Evolutionary conservation across 2,329 filamentous ascomycete genomes (phyloP).

Genomic region (Fusarium dlaminii): DNA sequence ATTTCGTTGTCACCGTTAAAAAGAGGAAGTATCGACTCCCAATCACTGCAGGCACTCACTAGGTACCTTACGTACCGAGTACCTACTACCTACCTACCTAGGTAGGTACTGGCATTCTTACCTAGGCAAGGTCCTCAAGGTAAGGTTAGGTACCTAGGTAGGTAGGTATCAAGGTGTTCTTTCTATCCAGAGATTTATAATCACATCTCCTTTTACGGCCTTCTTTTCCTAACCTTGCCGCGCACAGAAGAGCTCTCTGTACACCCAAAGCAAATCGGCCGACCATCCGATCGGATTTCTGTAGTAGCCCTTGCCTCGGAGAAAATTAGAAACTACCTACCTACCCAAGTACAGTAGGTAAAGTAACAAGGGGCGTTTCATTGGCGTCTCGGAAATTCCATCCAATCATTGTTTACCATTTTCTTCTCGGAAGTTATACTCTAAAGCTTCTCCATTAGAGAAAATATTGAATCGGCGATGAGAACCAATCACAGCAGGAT

Average conservation of each 20-base stretch:
- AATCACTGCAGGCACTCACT: not conserved
- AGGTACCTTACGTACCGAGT: not conserved
- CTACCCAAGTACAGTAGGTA: too few species aligned
- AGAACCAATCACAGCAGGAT: conserved; percentile 13
- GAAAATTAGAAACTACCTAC: not conserved
- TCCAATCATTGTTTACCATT: not conserved
- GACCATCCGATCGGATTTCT: not conserved
- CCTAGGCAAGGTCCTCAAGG: too few species aligned
- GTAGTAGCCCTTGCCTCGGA: not conserved
- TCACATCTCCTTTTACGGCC: not conserved
- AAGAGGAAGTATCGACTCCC: not conserved
- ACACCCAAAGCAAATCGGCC: not conserved
- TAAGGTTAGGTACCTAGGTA: too few species aligned
- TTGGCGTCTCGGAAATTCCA: not conserved
- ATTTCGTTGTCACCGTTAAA: not conserved
- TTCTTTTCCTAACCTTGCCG: not conserved
- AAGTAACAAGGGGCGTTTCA: not conserved
- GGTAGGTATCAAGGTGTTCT: not conserved
- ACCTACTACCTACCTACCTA: not conserved
- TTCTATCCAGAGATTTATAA: not conserved
- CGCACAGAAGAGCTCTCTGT: not conserved
- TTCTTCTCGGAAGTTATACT: not conserved
- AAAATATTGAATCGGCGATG: conserved; percentile 15
- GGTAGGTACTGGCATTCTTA: not conserved
- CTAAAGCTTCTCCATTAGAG: not conserved